Percentiles rank a stretch among this genome's conserved stretches.
These are phyloP conservation scores for Malassezia japonica DNA, from an alignment of 1,284 basidiomycete species.

Conservation along the genomic window DNA sequence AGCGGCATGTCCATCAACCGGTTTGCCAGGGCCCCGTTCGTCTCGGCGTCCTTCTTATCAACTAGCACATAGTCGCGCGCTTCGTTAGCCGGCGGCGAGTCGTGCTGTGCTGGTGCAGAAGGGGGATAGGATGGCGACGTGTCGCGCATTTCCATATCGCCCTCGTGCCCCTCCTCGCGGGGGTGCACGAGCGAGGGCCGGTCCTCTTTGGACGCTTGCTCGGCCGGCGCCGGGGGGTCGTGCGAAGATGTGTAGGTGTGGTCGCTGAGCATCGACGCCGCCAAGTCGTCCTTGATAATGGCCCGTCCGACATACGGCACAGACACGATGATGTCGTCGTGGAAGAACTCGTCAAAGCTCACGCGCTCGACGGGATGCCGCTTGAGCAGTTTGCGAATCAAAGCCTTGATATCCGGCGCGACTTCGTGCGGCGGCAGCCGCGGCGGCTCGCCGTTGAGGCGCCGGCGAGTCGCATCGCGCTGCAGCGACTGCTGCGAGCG, in stretches of 20 bases:
- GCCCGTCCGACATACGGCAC: constrained; percentile 18
- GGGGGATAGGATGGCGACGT: neutral
- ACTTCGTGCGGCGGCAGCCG: constrained; percentile 52
- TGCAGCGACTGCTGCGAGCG: constrained; percentile 33
- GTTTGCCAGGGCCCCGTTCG: neutral
- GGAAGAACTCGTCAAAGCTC: constrained; percentile 85
- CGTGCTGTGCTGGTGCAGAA: no score
- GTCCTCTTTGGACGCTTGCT: no score
- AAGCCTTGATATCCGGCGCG: constrained; percentile 71
- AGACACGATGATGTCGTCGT: constrained; percentile 8
- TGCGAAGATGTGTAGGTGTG: neutral
- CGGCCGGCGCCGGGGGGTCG: neutral
- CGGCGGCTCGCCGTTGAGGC: constrained; percentile 32
- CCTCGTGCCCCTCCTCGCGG: no score
- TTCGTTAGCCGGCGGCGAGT: no score
- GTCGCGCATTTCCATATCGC: neutral
- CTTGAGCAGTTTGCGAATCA: constrained; percentile 74
- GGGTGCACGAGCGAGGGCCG: no score
- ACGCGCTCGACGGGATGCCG: constrained; percentile 74
- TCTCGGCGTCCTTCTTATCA: neutral
- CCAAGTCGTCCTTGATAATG: constrained; percentile 21
- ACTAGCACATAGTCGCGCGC: no score
- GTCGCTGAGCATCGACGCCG: neutral
- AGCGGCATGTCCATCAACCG: constrained; percentile 1
- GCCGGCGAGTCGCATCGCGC: constrained; percentile 30